These are phyloP conservation scores for Cercospora sesami DNA, from an alignment of 2,329 filamentous ascomycete species.

Conservation along the genomic window DNA sequence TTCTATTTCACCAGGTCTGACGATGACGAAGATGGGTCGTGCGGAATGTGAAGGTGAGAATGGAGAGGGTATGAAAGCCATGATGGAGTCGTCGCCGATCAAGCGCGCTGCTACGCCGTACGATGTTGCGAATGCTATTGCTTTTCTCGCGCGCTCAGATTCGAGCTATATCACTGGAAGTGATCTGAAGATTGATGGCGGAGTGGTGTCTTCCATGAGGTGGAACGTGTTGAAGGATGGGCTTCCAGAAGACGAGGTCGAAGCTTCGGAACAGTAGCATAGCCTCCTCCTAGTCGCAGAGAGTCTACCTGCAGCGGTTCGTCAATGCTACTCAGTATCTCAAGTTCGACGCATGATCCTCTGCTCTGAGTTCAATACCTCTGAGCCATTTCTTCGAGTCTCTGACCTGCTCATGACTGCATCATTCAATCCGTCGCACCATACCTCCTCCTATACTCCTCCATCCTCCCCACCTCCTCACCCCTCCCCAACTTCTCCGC, in stretches of 20 bases:
- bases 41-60: conserved; percentile 4
- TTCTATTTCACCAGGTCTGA: conserved; percentile 12
- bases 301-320: background rate
- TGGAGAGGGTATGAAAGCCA: background rate
- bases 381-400: background rate
- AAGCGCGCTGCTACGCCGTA: conserved; percentile 8
- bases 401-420: background rate
- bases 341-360: no score
- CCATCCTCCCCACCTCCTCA: conserved; percentile 58
- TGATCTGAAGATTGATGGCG: conserved; percentile 18
- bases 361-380: background rate
- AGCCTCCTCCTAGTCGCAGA: background rate
- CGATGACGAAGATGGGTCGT: conserved; percentile 15
- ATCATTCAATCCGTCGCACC: conserved; percentile 33
- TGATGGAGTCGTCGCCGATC: background rate
- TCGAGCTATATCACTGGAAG: conserved; percentile 12
- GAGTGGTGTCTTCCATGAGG: background rate
- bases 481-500: conserved; percentile 47
- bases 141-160: conserved; percentile 9
- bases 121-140: conserved; percentile 13
- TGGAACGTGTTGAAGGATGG: background rate
- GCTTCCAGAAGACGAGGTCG: background rate
- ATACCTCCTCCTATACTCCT: conserved; percentile 64
- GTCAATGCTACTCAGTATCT: background rate
- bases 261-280: background rate